Conservation (phyloP, 208 protist genomes). For the Leishmania arabica region DNA sequence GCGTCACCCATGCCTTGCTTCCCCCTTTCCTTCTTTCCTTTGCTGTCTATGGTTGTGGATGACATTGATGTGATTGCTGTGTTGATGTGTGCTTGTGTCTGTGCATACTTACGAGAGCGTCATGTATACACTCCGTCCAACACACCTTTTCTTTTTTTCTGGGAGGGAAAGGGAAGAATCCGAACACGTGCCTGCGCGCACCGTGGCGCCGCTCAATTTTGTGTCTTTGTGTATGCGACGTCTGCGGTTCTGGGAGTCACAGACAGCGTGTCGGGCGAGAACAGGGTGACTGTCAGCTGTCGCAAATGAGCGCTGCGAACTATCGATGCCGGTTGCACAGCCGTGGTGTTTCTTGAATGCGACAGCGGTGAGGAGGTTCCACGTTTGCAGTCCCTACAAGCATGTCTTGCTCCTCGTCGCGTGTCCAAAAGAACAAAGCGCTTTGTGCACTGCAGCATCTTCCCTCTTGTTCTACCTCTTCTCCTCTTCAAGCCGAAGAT, state of each 20-base stretch:
- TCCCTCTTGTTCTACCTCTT: neutral
- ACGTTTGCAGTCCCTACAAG: too few species aligned
- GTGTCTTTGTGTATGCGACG: neutral
- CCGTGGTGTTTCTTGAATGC: neutral
- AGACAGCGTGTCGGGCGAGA: neutral
- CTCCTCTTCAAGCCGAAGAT: conserved; percentile 1
- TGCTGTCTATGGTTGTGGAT: neutral
- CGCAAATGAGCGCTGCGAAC: neutral
- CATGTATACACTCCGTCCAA: neutral
- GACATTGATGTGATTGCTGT: neutral
- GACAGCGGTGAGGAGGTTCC: neutral
- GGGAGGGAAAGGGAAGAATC: neutral
- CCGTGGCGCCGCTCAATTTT: neutral
- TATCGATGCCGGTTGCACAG: neutral
- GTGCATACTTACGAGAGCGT: neutral
- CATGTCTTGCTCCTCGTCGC: neutral
- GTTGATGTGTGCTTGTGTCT: conserved; percentile 4
- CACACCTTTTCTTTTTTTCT: conserved; percentile 3
- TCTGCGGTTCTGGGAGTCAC: neutral
- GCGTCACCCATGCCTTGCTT: conserved; percentile 7
- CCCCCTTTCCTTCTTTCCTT: neutral
- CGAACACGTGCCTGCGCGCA: conserved; percentile 1
- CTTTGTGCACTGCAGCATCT: neutral
- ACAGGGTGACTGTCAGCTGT: neutral
- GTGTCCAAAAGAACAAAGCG: neutral